These are phyloP conservation scores for Hypoxylon sp. DNA, from an alignment of 2,329 filamentous ascomycete species.

Conservation along the genomic window DNA sequence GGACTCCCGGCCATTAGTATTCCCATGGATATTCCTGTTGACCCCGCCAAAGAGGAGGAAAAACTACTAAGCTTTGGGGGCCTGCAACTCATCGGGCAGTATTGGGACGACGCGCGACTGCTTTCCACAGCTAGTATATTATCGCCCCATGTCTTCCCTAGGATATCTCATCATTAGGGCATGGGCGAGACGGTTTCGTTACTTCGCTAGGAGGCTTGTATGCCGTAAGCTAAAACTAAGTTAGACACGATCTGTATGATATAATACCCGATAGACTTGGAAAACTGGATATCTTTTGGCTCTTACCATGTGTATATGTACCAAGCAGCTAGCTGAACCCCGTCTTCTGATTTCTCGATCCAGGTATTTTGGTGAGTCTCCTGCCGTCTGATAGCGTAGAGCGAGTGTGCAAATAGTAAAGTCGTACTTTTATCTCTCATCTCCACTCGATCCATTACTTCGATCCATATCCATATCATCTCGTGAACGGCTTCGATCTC, in stretches of 20 bases:
- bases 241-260: slow-evolving; percentile 28
- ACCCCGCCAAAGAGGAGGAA: slow-evolving; percentile 51
- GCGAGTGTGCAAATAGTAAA: slow-evolving; percentile 3
- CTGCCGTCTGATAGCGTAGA: not conserved
- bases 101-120: slow-evolving; percentile 79
- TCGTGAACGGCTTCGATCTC: slow-evolving; percentile 52
- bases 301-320: slow-evolving; percentile 22
- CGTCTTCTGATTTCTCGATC: slow-evolving; percentile 2
- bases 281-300: slow-evolving; percentile 16
- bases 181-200: not conserved
- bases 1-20: slow-evolving; percentile 91
- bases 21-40: slow-evolving; percentile 68
- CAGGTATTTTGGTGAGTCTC: slow-evolving; percentile 3
- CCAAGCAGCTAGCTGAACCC: not conserved
- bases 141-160: slow-evolving; percentile 44
- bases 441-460: slow-evolving; percentile 46
- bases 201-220: not conserved
- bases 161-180: not conserved
- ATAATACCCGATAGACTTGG: slow-evolving; percentile 36
- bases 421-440: slow-evolving; percentile 37
- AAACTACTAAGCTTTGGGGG: slow-evolving; percentile 66
- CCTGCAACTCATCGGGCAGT: slow-evolving; percentile 85
- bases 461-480: slow-evolving; percentile 60
- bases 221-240: not conserved
- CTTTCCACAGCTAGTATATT: slow-evolving; percentile 68